Base-by-base conservation (phyloP, 805 yeast genomes). In the Cyberlindnera veronae region DNA sequence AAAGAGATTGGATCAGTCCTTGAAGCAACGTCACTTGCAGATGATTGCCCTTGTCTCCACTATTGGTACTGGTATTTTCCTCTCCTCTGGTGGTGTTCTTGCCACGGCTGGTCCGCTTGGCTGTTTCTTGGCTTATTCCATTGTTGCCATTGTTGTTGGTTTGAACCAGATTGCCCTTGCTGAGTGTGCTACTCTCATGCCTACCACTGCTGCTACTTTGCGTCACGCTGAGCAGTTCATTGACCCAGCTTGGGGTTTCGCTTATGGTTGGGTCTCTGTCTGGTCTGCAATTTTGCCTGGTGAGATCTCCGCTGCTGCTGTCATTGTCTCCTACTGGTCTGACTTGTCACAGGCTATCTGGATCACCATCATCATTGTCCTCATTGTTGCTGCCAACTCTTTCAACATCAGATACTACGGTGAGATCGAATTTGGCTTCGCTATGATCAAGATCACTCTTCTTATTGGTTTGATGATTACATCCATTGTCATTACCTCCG, bases 391-490 rank as follows among this genome's bases (percentile, higher is more conserved):
- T 4, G 55, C 62, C 14, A 72, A 70, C 45, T 51, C 60, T 9
- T 56, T 62, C 35, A 67, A 65, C 39, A 66, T 65, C 20, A 54
- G 53, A 38, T 60, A 67, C 36, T 75, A 73, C 44, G 81, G 79
- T 37, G 79, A 74, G 55, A 41, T 61, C 4, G 69, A 64, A 38
- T 84, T 81, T 55, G 78, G 84, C 79, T 72, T 82, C 46, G 64
- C 48, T 9, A 62, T 29, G 70, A 48, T 83, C 59, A 84, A 84
- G 60, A 75, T 84, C 23, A 46, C 79, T 32, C 71, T 83, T 14
- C 71, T 84, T 52, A 57, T 76, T 17, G 85, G 86, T 19, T 64
- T 80, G 47, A 77, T 80, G 39, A 61, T 80, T 23, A 61, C 71
- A 29, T 73, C 78, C 38, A 63, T 74, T 53, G 69, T 75, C 30